Base-by-base conservation (phyloP, 2,329 filamentous ascomycete genomes). In the Fusarium sp. region DNA sequence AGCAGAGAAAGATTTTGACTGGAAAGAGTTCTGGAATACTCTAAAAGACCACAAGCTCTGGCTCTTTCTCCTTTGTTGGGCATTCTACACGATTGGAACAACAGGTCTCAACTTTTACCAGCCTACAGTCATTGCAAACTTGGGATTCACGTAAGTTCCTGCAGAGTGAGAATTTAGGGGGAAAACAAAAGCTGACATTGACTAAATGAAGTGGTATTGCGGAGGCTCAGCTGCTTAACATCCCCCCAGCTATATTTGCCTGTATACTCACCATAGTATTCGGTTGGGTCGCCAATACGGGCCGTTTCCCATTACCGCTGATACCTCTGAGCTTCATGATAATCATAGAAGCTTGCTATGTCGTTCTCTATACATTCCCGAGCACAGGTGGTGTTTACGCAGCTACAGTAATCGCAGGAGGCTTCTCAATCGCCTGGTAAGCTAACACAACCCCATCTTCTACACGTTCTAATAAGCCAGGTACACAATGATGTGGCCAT, bases 111-210 rank as follows among this genome's bases (percentile, higher is more conserved):
- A n/a, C 32, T 52, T 52, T 37, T 52, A 52, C 12, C 48, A 52
- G 13, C 48, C 48, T 5, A 52, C 48, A 5, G 48, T 52, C 3
- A 38, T 52, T 26, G 48, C 48, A 0, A 52, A 52, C 3, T 12
- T 52, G 17, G 48, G 48, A 2, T 52, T 52, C 12, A 52, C 48
- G 46, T 50, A 50, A 18, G 46, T 35, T 6, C 10, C 15, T 2
- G 3, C 0, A 3, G 7, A 4, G 23, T 23, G 5, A 18, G 0
- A 3, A 1, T 6, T 13, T 26, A 0, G 23, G 27, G 12, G 8
- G 0, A 30, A 6, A 0, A 0, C 0, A 2, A 11, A 15, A 32
- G 13, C 48, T 52, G 32, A 52, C 9, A 15, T 38, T 26, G 3
- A 1, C 8, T 52, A 1, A 6, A 14, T 2, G 1, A 8, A 52